phyloP scores from a whole-genome alignment of 2,329 filamentous ascomycete genomes.

The Epichloe scottii region DNA sequence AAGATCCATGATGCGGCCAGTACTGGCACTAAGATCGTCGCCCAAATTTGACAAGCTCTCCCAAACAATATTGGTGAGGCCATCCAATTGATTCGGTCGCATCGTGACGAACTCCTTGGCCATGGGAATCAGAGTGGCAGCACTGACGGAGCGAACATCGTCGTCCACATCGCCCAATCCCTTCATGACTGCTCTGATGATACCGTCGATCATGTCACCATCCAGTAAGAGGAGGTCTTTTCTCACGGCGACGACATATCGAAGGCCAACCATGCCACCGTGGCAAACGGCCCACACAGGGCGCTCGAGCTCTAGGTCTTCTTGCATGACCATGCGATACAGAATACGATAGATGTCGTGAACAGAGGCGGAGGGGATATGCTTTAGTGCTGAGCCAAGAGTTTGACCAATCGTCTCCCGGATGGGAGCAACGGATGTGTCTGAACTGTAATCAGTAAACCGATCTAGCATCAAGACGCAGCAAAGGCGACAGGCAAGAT shows the following conservation, averaged over 20 bases:
- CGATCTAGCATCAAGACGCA: constrained; percentile 95
- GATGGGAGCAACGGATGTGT: constrained; percentile 93
- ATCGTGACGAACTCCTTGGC: constrained; percentile 87
- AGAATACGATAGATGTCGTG: constrained; percentile 74
- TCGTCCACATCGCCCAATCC: constrained; percentile 85
- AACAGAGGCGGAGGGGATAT: constrained; percentile 68
- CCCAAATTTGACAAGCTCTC: constrained; percentile 93
- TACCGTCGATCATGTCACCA: constrained; percentile 77
- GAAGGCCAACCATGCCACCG: constrained; percentile 91
- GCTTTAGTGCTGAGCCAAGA: constrained; percentile 75
- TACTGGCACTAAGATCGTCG: constrained; percentile 93
- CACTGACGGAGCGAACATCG: constrained; percentile 91
- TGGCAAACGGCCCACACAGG: constrained; percentile 92
- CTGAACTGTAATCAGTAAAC: constrained; percentile 95
- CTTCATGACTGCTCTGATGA: constrained; percentile 87
- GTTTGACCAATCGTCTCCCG: constrained; percentile 92
- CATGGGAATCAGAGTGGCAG: constrained; percentile 93
- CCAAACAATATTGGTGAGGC: constrained; percentile 91
- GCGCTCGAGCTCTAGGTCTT: constrained; percentile 59
- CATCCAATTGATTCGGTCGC: constrained; percentile 63
- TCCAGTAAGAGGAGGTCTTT: constrained; percentile 84
- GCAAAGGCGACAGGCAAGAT: constrained; percentile 86
- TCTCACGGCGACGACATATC: constrained; percentile 88
- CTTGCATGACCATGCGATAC: constrained; percentile 84
- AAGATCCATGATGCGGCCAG: constrained; percentile 96